Conservation (phyloP, 2,329 filamentous ascomycete species). For the Fonsecaea erecta region DNA sequence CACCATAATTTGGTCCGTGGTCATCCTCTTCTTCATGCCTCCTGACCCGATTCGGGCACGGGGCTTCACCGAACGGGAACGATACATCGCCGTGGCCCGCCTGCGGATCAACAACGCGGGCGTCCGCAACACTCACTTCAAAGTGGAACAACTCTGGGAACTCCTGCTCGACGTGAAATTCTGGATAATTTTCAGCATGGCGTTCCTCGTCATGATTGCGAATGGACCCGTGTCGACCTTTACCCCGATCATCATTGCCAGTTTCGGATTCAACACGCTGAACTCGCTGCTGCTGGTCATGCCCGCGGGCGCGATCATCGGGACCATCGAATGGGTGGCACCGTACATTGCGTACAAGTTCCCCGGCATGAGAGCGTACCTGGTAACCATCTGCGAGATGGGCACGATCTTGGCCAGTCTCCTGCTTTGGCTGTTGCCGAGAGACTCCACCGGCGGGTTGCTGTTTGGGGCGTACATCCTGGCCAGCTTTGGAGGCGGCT, state of each 20-base stretch:
- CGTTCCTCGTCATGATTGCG: conserved; percentile 70
- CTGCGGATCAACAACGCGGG: conserved; percentile 67
- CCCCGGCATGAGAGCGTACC: conserved; percentile 44
- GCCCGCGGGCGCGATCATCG: conserved; percentile 47
- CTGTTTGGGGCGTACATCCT: conserved; percentile 58
- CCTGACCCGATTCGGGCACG: conserved; percentile 70
- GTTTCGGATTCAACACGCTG: conserved; percentile 68
- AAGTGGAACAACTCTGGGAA: conserved; percentile 63
- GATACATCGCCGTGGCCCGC: conserved; percentile 67
- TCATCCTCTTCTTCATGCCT: conserved; percentile 66
- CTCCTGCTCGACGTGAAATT: conserved; percentile 62
- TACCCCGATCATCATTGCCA: conserved; percentile 71
- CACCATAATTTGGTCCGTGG: conserved; percentile 63
- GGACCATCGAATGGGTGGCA: conserved; percentile 48
- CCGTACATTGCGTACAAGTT: conserved; percentile 50
- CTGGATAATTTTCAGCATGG: conserved; percentile 67
- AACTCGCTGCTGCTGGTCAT: conserved; percentile 67
- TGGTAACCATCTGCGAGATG: conserved; percentile 49
- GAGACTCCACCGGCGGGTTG: conserved; percentile 49
- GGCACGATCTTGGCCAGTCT: conserved; percentile 51
- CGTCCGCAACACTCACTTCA: conserved; percentile 65
- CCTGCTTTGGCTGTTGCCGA: conserved; percentile 53
- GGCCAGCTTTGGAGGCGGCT: conserved; percentile 52
- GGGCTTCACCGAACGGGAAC: conserved; percentile 68
- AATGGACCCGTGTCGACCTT: conserved; percentile 70